Evolutionary conservation across 768 basidiomycete species (phyloP), one percentile per base, ranked within the genome.

Genomic region (Rhizopogon sp.): DNA sequence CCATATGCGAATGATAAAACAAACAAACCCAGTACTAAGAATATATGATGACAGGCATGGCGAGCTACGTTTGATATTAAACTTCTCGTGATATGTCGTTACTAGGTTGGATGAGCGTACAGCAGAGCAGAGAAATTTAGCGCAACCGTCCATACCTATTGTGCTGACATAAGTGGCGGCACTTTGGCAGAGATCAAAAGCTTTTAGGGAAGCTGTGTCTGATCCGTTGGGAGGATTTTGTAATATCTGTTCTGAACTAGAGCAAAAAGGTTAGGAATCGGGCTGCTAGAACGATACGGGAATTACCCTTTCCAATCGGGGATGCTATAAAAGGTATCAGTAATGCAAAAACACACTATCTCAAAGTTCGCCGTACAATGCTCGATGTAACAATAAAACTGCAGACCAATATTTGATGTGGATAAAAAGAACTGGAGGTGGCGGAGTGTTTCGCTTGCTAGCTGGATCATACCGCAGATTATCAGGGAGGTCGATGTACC

Each of bases 401-500:
- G 87, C 77, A 6, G 81, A 82, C 82, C 87, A 88, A 65, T 92
- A 91, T 58, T 87, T 77, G 54, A 88, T 76, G 60, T 92, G 87
- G 41, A 91, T 71, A 44, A 82, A 77, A 31, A 90, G 66, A 25
- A 90, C 76, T 52, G 85, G 81, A 1, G 89, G 85, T 4, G 84
- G 78, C 8, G 86, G 85, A 9, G 73, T 66, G 8, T 67, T 70
- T 46, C 80, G 74, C 61, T 79, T 79, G 59, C 76, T 82, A 11
- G 78, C 71, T 37, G 79, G 70, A 58, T 87, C 83, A 62, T 80
- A 86, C 44, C 78, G 76, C 25, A 92, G 74, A 50, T 75, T 69
- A 35, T 86, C 82, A 0, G 88, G 85, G 20, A 92, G 76, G 25
- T 79, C 76, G 46, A 86, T 75, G 59, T 81, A 85, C 88, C 89